Evolutionary conservation across 1,284 basidiomycete genomes (phyloP), one percentile per base, ranked within the genome.

Genomic region (Meira nashicola): DNA sequence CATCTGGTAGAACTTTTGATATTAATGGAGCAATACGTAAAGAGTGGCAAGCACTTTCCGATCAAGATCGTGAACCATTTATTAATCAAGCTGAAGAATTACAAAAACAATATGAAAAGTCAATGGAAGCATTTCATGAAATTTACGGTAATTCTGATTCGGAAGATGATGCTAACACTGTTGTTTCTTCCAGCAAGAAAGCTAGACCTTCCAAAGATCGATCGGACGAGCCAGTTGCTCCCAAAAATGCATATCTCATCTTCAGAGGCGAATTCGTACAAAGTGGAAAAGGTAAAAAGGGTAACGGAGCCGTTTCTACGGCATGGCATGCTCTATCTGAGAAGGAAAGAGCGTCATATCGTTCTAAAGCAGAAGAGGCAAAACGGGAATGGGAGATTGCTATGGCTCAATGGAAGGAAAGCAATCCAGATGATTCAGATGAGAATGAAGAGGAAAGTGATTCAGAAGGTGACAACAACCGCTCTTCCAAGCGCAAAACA

Each of bases 401-500:
- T 21, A 50, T 25, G 39, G 46, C 49, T 7, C n/a, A 14, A 5
- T 48, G 46, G 46, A 39, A 46, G 14, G 23, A 41, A 8, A 33
- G 8, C 28, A 33, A 33, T 33, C 8, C 28, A 8, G 28, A 33
- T 33, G 28, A 33, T 33, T 33, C 28, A 33, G 28, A 33, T n/a
- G 54, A 55, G 46, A 17, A 21, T 2, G 4, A 3, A 4, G 39
- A 53, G n/a, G 54, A 40, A 19, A 39, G 43, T 7, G 28, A 37
- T 19, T 2, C 5, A 33, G 53, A 5, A 37, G n/a, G 23, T 9
- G 25, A 2, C 4, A 55, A 28, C 6, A 33, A 37, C 6, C 19
- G 48, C 2, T 21, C 48, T 15, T 17, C 48, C 15, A 37, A 51
- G 12, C 48, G 48, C 48, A 51, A 37, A 14, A 14, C 62, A 33